phyloP scores from a whole-genome alignment of 2,329 filamentous ascomycete species.

The Neopestalotiopsis clavispora region DNA sequence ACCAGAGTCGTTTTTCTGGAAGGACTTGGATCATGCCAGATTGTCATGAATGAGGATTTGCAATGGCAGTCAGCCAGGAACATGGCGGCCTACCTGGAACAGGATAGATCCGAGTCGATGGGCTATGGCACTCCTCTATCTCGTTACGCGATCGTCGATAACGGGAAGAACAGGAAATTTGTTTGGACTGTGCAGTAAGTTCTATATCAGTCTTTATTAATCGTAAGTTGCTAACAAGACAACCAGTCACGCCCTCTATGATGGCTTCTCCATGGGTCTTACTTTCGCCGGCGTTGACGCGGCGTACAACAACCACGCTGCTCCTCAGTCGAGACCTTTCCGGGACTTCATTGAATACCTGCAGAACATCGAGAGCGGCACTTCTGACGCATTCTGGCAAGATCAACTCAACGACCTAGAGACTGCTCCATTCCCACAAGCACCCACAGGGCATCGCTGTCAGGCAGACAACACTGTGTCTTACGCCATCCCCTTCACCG shows the following conservation, averaged over 20 bases:
- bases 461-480: slow-evolving; percentile 16
- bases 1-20: slow-evolving; percentile 6
- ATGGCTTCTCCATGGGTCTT: slow-evolving; percentile 10
- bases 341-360: slow-evolving; percentile 8
- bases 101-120: slow-evolving; percentile 13
- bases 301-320: slow-evolving; percentile 9
- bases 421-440: slow-evolving; percentile 15
- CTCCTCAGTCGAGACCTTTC: slow-evolving; percentile 6
- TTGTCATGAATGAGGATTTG: slow-evolving; percentile 9
- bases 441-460: slow-evolving; percentile 10
- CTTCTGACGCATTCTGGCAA: slow-evolving; percentile 4
- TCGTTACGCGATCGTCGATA: slow-evolving; percentile 2
- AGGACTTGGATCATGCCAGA: slow-evolving; percentile 5
- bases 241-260: slow-evolving; percentile 7
- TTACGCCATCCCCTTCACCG: slow-evolving; percentile 12
- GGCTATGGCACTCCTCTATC: neutral
- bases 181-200: slow-evolving; percentile 17
- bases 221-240: neutral
- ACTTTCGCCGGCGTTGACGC: neutral
- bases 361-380: slow-evolving; percentile 2
- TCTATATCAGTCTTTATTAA: neutral
- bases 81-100: slow-evolving; percentile 3
- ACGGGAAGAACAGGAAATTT: slow-evolving; percentile 2
- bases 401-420: slow-evolving; percentile 6
- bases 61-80: slow-evolving; percentile 6